Conservation (phyloP, 1,139 yeast genomes). For the Zygoascus sp. region DNA sequence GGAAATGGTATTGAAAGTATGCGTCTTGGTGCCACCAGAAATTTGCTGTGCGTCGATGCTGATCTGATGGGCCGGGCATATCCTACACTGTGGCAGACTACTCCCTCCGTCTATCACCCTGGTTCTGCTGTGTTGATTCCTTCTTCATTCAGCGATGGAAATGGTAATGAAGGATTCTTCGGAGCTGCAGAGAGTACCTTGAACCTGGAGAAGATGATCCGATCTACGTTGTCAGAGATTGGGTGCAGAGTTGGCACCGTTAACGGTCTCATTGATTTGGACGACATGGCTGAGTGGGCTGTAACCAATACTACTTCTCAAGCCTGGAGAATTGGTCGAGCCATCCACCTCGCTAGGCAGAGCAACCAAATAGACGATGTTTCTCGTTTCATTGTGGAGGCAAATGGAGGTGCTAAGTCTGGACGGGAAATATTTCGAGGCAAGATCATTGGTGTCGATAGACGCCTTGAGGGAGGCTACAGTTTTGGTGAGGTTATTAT, state of each 20-base stretch:
- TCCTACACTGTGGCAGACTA: constrained; percentile 42
- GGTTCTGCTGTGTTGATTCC: constrained; percentile 34
- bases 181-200: constrained; percentile 36
- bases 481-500: constrained; percentile 45
- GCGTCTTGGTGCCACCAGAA: constrained; percentile 25
- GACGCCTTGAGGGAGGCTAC: constrained; percentile 42
- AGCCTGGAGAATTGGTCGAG: constrained; percentile 49
- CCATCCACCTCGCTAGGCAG: constrained; percentile 39
- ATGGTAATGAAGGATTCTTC: constrained; percentile 41
- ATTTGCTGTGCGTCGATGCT: constrained; percentile 40
- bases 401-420: constrained; percentile 37
- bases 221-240: constrained; percentile 42
- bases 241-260: constrained; percentile 42
- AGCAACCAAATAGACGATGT: constrained; percentile 36
- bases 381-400: constrained; percentile 38
- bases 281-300: constrained; percentile 22
- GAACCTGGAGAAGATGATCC: constrained; percentile 38
- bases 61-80: constrained; percentile 49
- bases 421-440: constrained; percentile 42
- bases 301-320: constrained; percentile 34
- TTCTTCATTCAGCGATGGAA: constrained; percentile 43
- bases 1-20: constrained; percentile 43
- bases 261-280: constrained; percentile 36
- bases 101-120: constrained; percentile 32
- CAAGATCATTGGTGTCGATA: constrained; percentile 43